Conservation (phyloP, 2,329 filamentous ascomycete genomes). For the Colletotrichum sp. region DNA sequence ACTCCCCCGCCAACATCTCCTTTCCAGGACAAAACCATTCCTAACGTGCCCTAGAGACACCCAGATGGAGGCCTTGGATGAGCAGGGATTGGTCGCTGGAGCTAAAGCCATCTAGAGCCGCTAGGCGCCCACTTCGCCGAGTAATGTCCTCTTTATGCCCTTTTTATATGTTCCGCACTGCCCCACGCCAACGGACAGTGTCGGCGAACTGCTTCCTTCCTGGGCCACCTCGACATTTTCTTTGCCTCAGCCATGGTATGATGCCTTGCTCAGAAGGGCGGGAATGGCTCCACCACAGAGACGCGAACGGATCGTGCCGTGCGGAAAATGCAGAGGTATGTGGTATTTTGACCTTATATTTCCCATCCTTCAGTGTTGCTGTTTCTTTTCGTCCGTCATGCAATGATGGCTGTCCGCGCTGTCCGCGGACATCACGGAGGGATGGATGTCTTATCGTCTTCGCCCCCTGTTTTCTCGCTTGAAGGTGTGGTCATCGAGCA, state of each 20-base stretch:
- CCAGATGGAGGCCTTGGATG: background rate
- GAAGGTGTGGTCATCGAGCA: background rate
- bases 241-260: background rate
- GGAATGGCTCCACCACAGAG: constrained; percentile 6
- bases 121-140: background rate
- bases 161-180: background rate
- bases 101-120: background rate
- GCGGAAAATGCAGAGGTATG: constrained; percentile 1
- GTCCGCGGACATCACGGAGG: background rate
- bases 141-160: background rate
- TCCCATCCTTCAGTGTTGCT: background rate
- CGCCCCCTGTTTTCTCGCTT: background rate
- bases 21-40: background rate
- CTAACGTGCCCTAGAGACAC: background rate
- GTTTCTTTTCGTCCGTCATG: background rate
- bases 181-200: background rate
- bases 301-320: background rate
- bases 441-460: background rate
- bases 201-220: constrained; percentile 1
- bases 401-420: background rate
- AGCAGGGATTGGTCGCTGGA: background rate
- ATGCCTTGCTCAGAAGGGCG: background rate
- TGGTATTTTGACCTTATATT: background rate
- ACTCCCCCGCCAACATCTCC: background rate
- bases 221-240: background rate